A percentile compares a stretch with the other conserved stretches of the same genome.
Conservation (phyloP, 129 eudicot genomes). For the Flaveria sonorensis region DNA sequence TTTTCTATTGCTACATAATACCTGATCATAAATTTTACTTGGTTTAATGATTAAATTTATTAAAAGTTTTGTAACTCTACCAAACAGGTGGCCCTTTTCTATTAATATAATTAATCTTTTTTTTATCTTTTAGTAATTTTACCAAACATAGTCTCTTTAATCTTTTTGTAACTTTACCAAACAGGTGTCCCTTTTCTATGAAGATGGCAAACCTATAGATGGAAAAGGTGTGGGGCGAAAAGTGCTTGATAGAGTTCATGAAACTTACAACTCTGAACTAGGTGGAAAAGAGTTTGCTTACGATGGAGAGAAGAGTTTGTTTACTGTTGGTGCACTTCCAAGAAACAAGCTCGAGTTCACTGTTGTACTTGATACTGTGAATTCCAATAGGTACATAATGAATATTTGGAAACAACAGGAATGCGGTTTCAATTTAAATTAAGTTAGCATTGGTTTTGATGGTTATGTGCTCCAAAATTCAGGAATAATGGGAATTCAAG, state of each 20-base stretch:
- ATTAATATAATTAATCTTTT: background rate
- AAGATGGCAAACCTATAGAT: conserved; percentile 87
- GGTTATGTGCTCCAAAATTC: conserved; percentile 7
- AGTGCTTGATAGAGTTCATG: conserved; percentile 76
- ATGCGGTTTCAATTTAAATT: background rate
- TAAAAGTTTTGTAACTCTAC: background rate
- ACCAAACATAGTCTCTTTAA: conserved; percentile 30
- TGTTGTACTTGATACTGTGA: conserved; percentile 71
- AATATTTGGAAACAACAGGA: background rate
- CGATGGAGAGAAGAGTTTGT: conserved; percentile 92
- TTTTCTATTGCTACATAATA: no score
- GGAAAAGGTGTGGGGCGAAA: conserved; percentile 81
- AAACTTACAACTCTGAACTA: conserved; percentile 68
- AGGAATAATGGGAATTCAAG: conserved; percentile 67
- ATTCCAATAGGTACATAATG: conserved; percentile 56
- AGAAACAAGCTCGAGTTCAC: conserved; percentile 82
- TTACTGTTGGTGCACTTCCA: conserved; percentile 90
- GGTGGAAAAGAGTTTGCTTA: conserved; percentile 84
- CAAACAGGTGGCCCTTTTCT: conserved; percentile 73
- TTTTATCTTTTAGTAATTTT: background rate
- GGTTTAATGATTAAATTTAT: background rate
- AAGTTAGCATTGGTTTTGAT: background rate
- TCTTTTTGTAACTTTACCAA: background rate
- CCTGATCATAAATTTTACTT: background rate
- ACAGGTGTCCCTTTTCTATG: conserved; percentile 86